These are phyloP conservation scores for Termitomyces sp. DNA, from an alignment of 768 basidiomycete species.

Conservation along the genomic window DNA sequence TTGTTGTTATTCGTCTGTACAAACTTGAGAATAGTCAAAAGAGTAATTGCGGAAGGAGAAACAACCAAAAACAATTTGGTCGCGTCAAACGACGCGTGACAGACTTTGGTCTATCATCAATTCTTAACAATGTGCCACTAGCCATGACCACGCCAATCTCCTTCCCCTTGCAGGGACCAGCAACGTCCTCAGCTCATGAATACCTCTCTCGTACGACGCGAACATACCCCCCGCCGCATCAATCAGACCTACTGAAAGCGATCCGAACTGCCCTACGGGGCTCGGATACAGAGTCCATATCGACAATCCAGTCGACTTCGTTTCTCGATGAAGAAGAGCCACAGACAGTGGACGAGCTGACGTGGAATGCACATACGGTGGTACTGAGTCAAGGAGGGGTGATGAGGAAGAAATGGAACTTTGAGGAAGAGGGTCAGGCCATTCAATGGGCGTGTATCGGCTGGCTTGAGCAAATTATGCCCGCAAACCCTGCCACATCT, in stretches of 20 bases:
- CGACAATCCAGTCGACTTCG: slow-evolving; percentile 39
- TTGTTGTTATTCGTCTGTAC: neutral
- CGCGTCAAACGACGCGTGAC: slow-evolving; percentile 14
- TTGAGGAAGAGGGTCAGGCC: slow-evolving; percentile 64
- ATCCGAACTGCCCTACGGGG: slow-evolving; percentile 62
- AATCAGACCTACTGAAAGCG: slow-evolving; percentile 47
- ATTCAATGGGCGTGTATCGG: slow-evolving; percentile 84
- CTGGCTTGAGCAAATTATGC: slow-evolving; percentile 52
- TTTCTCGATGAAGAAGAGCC: slow-evolving; percentile 37
- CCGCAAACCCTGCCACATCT: slow-evolving; percentile 23
- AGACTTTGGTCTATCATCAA: neutral
- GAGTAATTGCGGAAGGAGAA: no score
- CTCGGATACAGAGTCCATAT: slow-evolving; percentile 38
- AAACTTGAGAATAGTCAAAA: slow-evolving; percentile 8
- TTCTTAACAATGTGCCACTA: slow-evolving; percentile 10
- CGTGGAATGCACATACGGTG: slow-evolving; percentile 66
- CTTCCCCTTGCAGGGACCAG: slow-evolving; percentile 39
- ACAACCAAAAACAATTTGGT: slow-evolving; percentile 5
- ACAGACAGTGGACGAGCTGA: slow-evolving; percentile 59
- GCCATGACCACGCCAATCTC: slow-evolving; percentile 21
- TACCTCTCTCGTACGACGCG: slow-evolving; percentile 32
- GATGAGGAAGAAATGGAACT: slow-evolving; percentile 71
- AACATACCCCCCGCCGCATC: slow-evolving; percentile 20
- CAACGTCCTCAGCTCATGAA: slow-evolving; percentile 40
- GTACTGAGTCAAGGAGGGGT: slow-evolving; percentile 65